phyloP scores from a whole-genome alignment of 2,329 filamentous ascomycete species.

The Ramularia endophylla region DNA sequence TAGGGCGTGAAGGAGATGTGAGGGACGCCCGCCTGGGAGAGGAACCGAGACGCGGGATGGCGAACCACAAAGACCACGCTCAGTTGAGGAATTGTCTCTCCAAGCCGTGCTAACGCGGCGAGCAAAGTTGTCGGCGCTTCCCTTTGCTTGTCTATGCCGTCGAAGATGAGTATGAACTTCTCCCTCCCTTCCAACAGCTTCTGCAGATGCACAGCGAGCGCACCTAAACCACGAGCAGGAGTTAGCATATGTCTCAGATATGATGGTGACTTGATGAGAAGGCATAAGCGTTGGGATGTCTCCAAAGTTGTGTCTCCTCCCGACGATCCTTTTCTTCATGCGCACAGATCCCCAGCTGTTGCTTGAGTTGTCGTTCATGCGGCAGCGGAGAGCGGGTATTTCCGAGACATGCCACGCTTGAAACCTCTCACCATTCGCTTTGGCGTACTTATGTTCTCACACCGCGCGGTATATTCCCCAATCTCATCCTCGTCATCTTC shows the following conservation, averaged over 20 bases:
- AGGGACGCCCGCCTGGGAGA: slow-evolving; percentile 64
- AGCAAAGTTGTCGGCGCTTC: slow-evolving; percentile 74
- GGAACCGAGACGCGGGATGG: slow-evolving; percentile 60
- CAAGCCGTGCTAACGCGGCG: slow-evolving; percentile 72
- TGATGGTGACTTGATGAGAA: too few species aligned
- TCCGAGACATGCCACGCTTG: too few species aligned
- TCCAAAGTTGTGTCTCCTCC: too few species aligned
- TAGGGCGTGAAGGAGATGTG: slow-evolving; percentile 83
- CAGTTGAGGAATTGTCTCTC: slow-evolving; percentile 72
- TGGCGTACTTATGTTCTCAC: slow-evolving; percentile 81
- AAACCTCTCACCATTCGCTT: too few species aligned
- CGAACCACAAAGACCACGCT: slow-evolving; percentile 72
- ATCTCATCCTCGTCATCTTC: slow-evolving; percentile 13
- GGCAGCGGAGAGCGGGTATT: too few species aligned
- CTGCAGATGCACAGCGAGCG: slow-evolving; percentile 66
- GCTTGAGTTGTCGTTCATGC: too few species aligned
- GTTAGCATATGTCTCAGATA: too few species aligned
- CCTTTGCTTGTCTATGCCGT: slow-evolving; percentile 77
- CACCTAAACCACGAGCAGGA: too few species aligned
- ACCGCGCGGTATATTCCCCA: slow-evolving; percentile 52
- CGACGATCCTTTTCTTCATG: too few species aligned
- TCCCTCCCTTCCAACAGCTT: slow-evolving; percentile 51
- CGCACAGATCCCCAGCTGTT: too few species aligned
- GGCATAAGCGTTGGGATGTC: too few species aligned
- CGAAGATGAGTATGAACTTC: slow-evolving; percentile 77